Percentiles rank a stretch among this genome's conserved stretches.
These are phyloP conservation scores for Incumbomyces delicatus DNA, from an alignment of 2,329 filamentous ascomycete species.

Conservation along the genomic window DNA sequence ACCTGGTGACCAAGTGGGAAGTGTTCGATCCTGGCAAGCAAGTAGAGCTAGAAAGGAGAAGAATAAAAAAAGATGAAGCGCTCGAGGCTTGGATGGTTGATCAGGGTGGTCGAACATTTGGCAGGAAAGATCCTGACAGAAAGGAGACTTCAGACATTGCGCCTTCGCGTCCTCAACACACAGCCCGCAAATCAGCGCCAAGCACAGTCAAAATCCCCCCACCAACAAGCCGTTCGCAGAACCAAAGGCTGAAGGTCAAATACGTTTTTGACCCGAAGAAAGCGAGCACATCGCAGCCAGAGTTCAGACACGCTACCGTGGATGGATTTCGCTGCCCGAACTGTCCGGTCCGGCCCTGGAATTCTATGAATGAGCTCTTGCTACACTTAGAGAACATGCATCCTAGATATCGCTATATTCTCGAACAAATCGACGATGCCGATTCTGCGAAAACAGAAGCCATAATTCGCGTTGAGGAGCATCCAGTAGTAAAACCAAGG, in stretches of 20 bases:
- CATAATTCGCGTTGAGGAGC: neutral
- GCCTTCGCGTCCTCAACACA: neutral
- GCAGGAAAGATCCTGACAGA: neutral
- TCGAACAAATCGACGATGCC: neutral
- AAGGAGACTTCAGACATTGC: neutral
- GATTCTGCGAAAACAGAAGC: neutral
- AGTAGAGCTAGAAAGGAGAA: neutral
- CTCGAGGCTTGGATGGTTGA: conserved; percentile 6
- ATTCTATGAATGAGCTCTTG: conserved; percentile 13
- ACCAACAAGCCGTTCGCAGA: neutral
- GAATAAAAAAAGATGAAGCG: neutral
- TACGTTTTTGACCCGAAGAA: conserved; percentile 4
- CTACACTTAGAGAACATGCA: conserved; percentile 18
- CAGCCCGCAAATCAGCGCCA: neutral
- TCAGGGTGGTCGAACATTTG: neutral
- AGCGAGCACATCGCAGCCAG: neutral
- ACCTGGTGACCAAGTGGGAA: conserved; percentile 16
- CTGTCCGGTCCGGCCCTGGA: conserved; percentile 10
- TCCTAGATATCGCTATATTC: conserved; percentile 14
- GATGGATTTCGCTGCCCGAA: conserved; percentile 17
- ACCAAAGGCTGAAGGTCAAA: conserved; percentile 1
- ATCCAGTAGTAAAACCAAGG: neutral
- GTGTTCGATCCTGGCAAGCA: neutral
- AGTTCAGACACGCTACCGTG: conserved; percentile 4
- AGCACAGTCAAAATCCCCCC: neutral